Evolutionary conservation across 2,329 filamentous ascomycete genomes (phyloP), one percentile per base, ranked within the genome.

Genomic region (Verticillium klebahnii): DNA sequence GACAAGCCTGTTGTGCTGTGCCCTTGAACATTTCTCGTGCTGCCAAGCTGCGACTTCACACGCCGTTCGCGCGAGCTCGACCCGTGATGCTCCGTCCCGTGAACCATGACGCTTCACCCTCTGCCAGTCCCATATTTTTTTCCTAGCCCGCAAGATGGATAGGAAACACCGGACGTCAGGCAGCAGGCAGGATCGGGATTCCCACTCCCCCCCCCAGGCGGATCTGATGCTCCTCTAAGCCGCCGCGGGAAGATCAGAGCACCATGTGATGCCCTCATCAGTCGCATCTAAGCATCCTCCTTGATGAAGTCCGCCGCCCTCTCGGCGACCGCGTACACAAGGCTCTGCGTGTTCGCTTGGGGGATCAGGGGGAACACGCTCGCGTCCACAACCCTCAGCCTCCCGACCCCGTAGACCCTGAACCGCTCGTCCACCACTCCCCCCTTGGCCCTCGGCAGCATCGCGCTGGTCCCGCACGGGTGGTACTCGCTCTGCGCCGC

Each of bases 311-410:
- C 59, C 6, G 63, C 59, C 2, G 63, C 72, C 37, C 70, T 69
- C 56, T 74, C 72, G 0, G 75, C 75, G 14, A 77, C 71, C 3
- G 73, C 74, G 57, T 76, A 77, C 0, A 76, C 68, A 0, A 74
- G 71, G 0, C 69, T 68, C 52, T 72, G 71, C 1, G 73, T 68
- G 55, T 76, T 73, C 0, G 70, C 70, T 11, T 69, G 68, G 9
- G 67, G 66, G 29, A 70, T 69, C 0, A 73, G 34, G n/a, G 72
- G 72, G 61, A 74, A 71, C 2, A 74, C 54, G 34, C 70, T 72
- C 3, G 72, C 72, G 32, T 74, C 72, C 1, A 71, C 63, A 0
- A 74, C 69, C 5, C 72, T 62, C 9, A 74, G 54, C 0, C 64
- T 65, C 32, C 63, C 58, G 0, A 74, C 69, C 0, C 73, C 72